Percentiles rank a stretch among this genome's conserved stretches.
phyloP scores from a whole-genome alignment of 2,329 filamentous ascomycete genomes.

The Myriosclerotinia scirpicola region DNA sequence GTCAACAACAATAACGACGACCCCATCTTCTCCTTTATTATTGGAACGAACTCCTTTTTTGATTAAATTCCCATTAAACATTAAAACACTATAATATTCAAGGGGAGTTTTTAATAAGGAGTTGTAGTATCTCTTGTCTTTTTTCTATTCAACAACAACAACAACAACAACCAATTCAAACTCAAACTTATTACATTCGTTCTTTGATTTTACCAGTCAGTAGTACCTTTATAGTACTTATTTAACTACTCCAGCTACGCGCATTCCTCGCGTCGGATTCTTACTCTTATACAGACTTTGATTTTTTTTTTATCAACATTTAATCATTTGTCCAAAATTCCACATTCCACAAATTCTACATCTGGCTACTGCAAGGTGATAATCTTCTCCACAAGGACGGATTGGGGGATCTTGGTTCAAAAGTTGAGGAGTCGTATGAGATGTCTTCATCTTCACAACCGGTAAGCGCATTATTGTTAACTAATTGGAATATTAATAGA shows the following conservation, averaged over 20 bases:
- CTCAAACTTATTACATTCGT: no score
- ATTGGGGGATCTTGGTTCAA: not conserved
- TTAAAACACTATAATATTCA: no score
- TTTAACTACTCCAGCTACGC: no score
- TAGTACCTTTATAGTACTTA: no score
- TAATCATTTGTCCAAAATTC: slow-evolving; percentile 20
- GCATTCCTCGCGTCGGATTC: slow-evolving; percentile 19
- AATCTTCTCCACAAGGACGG: slow-evolving; percentile 13
- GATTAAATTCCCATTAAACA: slow-evolving; percentile 1
- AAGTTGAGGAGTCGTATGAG: slow-evolving; percentile 22
- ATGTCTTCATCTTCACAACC: slow-evolving; percentile 37
- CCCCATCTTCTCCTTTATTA: not conserved
- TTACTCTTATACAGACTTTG: not conserved
- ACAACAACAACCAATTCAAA: no score
- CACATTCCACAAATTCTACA: slow-evolving; percentile 25
- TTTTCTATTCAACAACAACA: no score
- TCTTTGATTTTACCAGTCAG: no score
- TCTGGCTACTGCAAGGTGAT: slow-evolving; percentile 24
- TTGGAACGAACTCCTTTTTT: not conserved
- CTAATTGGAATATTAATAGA: not conserved
- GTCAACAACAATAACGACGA: not conserved
- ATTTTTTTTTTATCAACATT: slow-evolving; percentile 9
- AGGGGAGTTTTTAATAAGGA: no score
- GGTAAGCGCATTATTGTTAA: slow-evolving; percentile 30
- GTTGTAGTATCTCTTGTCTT: no score